A percentile compares a stretch with the other conserved stretches of the same genome.
Conservation (phyloP, 768 basidiomycete genomes). For the Boletus rex-veris region DNA sequence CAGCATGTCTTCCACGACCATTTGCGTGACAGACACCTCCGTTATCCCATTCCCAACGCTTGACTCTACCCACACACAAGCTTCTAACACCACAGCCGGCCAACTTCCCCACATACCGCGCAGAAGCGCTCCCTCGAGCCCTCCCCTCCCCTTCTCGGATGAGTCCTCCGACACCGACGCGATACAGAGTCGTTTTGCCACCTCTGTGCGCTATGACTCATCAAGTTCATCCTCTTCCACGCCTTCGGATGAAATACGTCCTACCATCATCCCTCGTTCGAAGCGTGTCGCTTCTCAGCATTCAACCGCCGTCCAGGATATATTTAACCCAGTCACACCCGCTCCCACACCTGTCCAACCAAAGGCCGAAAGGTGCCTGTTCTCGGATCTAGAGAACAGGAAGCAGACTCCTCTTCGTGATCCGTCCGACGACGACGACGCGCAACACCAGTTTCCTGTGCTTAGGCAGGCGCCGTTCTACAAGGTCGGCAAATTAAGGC, state of each 20-base stretch:
- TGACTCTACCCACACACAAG: constrained; percentile 26
- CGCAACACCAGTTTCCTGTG: constrained; percentile 16
- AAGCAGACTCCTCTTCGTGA: constrained; percentile 20
- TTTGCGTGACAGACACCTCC: constrained; percentile 24
- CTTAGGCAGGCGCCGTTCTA: constrained; percentile 21
- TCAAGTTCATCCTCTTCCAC: constrained; percentile 38
- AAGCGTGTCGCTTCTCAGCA: constrained; percentile 36
- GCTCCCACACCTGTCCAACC: constrained; percentile 35
- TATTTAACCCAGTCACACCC: constrained; percentile 42
- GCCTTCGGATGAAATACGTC: constrained; percentile 34
- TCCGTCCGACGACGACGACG: constrained; percentile 32
- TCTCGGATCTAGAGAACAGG: constrained; percentile 12
- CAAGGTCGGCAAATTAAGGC: constrained; percentile 21
- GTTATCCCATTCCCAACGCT: constrained; percentile 27
- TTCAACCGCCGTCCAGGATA: constrained; percentile 12
- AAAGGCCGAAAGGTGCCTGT: constrained; percentile 3
- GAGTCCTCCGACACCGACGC: constrained; percentile 6
- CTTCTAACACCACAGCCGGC: constrained; percentile 52
- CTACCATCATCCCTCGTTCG: constrained; percentile 36
- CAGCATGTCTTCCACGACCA: constrained; percentile 23
- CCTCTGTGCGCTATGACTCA: constrained; percentile 22
- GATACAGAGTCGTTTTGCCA: not conserved
- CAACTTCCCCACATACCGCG: constrained; percentile 67
- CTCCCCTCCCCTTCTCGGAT: constrained; percentile 13
- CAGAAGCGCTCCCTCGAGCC: constrained; percentile 30